Conservation (phyloP, 2,329 filamentous ascomycete species). For the Aureobasidium subglaciale region DNA sequence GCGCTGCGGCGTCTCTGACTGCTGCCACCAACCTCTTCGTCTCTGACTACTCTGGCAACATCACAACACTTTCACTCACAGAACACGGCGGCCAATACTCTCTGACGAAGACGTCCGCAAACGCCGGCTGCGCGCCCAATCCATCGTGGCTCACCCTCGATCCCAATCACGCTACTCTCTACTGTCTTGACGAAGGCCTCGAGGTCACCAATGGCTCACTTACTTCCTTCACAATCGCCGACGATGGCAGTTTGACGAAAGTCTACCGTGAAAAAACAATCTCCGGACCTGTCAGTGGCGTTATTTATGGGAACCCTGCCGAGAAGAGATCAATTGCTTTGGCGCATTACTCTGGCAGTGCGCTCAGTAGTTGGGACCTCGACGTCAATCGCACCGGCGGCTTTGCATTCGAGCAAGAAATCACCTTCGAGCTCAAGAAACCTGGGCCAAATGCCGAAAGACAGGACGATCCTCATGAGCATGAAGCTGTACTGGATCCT, state of each 20-base stretch:
- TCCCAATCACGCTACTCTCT: slow-evolving; percentile 43
- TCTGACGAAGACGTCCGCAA: slow-evolving; percentile 40
- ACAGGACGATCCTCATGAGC: slow-evolving; percentile 30
- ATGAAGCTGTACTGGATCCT: slow-evolving; percentile 32
- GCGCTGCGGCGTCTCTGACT: slow-evolving; percentile 15
- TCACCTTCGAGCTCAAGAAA: slow-evolving; percentile 24
- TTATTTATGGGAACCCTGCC: slow-evolving; percentile 34
- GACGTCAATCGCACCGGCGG: slow-evolving; percentile 41
- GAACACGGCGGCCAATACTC: slow-evolving; percentile 26
- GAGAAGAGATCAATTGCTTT: slow-evolving; percentile 32
- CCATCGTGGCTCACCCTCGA: slow-evolving; percentile 57
- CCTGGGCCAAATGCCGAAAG: slow-evolving; percentile 26
- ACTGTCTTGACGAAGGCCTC: slow-evolving; percentile 55
- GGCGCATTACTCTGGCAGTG: slow-evolving; percentile 35
- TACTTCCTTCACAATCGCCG: slow-evolving; percentile 30
- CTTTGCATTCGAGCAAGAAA: slow-evolving; percentile 32
- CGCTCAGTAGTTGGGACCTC: slow-evolving; percentile 39
- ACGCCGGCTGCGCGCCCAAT: slow-evolving; percentile 44
- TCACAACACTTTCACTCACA: slow-evolving; percentile 35
- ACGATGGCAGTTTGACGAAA: slow-evolving; percentile 33
- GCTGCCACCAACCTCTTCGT: slow-evolving; percentile 35
- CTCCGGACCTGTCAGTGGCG: slow-evolving; percentile 34
- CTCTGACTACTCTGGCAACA: slow-evolving; percentile 39
- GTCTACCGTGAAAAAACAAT: slow-evolving; percentile 30
- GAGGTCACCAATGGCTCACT: slow-evolving; percentile 44